phyloP scores from a whole-genome alignment of 1,284 basidiomycete species.

The Xerocomus amazonicus region DNA sequence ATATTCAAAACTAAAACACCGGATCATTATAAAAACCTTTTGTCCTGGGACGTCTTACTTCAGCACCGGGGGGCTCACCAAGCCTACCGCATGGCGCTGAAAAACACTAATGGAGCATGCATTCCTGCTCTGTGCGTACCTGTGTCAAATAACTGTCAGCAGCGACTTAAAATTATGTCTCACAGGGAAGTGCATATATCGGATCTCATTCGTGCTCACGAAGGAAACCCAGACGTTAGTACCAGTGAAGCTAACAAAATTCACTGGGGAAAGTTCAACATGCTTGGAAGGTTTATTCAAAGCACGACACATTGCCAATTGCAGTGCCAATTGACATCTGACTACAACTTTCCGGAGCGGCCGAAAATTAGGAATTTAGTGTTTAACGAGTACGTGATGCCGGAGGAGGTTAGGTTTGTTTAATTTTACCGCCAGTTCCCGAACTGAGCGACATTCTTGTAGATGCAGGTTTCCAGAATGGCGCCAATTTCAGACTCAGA shows the following conservation, averaged over 20 bases:
- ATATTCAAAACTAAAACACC: constrained; percentile 58
- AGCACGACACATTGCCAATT: constrained; percentile 67
- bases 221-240: constrained; percentile 68
- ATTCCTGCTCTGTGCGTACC: constrained; percentile 71
- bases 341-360: constrained; percentile 57
- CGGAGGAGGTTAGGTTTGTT: constrained; percentile 48
- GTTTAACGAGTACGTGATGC: constrained; percentile 53
- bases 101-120: constrained; percentile 76
- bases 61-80: constrained; percentile 70
- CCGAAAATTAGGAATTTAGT: constrained; percentile 51
- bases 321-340: constrained; percentile 57
- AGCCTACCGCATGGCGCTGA: constrained; percentile 73
- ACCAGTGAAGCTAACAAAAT: constrained; percentile 59
- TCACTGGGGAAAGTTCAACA: constrained; percentile 84
- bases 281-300: constrained; percentile 76
- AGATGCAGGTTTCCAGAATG: constrained; percentile 62
- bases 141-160: constrained; percentile 14
- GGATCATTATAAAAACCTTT: constrained; percentile 64
- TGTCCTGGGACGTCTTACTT: constrained; percentile 74
- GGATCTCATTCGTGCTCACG: constrained; percentile 73
- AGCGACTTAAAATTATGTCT: constrained; percentile 14
- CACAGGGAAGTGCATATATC: constrained; percentile 79
- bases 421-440: not conserved
- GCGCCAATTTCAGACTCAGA: constrained; percentile 44
- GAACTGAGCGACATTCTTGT: constrained; percentile 2